phyloP scores from a whole-genome alignment of 2,329 filamentous ascomycete genomes.

The Penicillium concentricum region DNA sequence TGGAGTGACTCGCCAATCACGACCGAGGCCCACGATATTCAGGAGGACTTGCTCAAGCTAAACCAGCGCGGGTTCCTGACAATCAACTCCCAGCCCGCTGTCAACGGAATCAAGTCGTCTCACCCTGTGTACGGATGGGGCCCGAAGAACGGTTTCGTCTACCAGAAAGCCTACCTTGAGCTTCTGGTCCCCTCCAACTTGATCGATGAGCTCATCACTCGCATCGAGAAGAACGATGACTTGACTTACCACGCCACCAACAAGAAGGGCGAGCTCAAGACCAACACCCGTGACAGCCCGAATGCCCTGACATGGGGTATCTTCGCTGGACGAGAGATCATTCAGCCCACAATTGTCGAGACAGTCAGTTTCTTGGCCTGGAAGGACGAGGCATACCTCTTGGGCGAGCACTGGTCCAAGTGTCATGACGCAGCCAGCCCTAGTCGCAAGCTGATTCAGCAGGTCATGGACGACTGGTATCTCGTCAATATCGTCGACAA shows the following conservation, averaged over 20 bases:
- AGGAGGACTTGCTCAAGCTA: conserved; percentile 71
- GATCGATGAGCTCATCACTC: conserved; percentile 71
- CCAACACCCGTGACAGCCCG: conserved; percentile 79
- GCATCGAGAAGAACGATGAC: conserved; percentile 74
- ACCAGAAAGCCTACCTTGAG: conserved; percentile 97
- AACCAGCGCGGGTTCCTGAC: conserved; percentile 87
- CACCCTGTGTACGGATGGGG: conserved; percentile 92
- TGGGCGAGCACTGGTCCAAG: conserved; percentile 90
- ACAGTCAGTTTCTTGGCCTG: conserved; percentile 96
- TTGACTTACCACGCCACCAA: conserved; percentile 94
- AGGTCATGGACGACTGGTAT: conserved; percentile 87
- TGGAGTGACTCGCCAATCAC: conserved; percentile 93
- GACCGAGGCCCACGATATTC: conserved; percentile 76
- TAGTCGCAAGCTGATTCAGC: conserved; percentile 75
- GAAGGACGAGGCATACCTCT: conserved; percentile 95
- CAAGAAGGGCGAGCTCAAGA: conserved; percentile 75
- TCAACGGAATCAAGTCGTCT: conserved; percentile 84
- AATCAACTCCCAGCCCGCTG: conserved; percentile 95
- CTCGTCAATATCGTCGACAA: conserved; percentile 98
- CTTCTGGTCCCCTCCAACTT: conserved; percentile 79
- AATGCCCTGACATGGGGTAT: conserved; percentile 99
- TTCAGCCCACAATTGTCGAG: conserved; percentile 99
- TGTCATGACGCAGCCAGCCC: conserved; percentile 77
- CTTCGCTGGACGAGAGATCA: conserved; percentile 97
- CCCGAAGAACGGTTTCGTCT: conserved; percentile 90